Evolutionary conservation across 371 early-diverging fungal genomes (phyloP).

Genomic region (Zancudomyces culisetae): DNA sequence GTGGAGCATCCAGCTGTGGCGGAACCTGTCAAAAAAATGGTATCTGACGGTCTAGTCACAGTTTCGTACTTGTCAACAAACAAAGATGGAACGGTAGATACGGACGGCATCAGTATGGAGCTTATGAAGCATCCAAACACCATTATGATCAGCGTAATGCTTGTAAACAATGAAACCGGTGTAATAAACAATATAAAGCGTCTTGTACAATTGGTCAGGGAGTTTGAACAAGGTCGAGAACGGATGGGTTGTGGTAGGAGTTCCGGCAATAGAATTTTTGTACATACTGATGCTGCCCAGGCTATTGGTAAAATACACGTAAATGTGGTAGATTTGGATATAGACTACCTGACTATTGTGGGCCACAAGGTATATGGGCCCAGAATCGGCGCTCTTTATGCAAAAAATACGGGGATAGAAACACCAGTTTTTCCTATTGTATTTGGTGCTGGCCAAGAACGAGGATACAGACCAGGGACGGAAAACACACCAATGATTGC

Average conservation of each 20-base stretch:
- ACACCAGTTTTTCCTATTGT: constrained; percentile 38
- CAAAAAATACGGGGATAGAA: background rate
- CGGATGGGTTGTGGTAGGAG: constrained; percentile 65
- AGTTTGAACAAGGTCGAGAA: constrained; percentile 79
- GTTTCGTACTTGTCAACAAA: constrained; percentile 96
- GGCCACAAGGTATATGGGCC: constrained; percentile 99
- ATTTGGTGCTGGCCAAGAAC: constrained; percentile 97
- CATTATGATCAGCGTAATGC: constrained; percentile 88
- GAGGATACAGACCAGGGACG: constrained; percentile 94
- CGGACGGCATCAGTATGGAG: constrained; percentile 18
- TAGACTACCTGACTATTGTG: constrained; percentile 92
- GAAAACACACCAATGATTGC: constrained; percentile 90
- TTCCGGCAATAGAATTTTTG: constrained; percentile 81
- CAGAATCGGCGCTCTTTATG: constrained; percentile 21
- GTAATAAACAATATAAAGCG: constrained; percentile 48
- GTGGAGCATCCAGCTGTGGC: constrained; percentile 99
- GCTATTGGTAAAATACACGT: constrained; percentile 97
- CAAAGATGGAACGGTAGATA: constrained; percentile 62
- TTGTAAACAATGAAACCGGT: constrained; percentile 99
- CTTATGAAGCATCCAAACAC: constrained; percentile 65
- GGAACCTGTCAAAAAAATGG: constrained; percentile 87
- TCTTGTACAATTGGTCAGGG: constrained; percentile 20
- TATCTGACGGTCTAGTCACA: constrained; percentile 88
- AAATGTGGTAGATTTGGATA: constrained; percentile 89
- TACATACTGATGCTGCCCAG: constrained; percentile 99